Evolutionary conservation across 2,329 filamentous ascomycete genomes (phyloP).

Genomic region (Colletotrichum echinochloae): DNA sequence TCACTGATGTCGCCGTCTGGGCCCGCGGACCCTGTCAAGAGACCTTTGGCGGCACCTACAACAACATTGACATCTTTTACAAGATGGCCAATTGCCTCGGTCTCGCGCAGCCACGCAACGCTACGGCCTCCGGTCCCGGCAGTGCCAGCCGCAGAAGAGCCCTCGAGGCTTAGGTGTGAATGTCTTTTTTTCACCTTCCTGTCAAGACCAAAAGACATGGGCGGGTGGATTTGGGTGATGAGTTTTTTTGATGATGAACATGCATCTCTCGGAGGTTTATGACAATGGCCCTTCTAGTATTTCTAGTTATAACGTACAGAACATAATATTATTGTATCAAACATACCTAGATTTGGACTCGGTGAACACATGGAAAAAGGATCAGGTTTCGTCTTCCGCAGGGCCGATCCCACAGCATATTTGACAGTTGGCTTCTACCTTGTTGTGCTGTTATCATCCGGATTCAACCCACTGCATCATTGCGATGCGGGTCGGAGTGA

Average conservation of each 20-base stretch:
- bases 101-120: conserved; percentile 51
- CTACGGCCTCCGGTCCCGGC: conserved; percentile 14
- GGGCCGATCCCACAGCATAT: neutral
- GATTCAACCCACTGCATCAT: no score
- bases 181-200: neutral
- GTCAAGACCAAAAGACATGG: conserved; percentile 15
- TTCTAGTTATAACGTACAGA: neutral
- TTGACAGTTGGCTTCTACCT: neutral
- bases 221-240: conserved; percentile 13
- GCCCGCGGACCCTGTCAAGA: conserved; percentile 84
- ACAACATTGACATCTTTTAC: conserved; percentile 80
- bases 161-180: conserved; percentile 9
- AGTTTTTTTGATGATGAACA: neutral
- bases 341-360: no score
- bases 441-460: neutral
- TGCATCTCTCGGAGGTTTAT: neutral
- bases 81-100: conserved; percentile 78
- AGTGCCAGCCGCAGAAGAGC: neutral
- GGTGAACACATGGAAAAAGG: neutral
- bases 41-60: conserved; percentile 77
- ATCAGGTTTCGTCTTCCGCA: neutral
- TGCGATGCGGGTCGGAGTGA: neutral
- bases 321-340: neutral
- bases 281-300: neutral
- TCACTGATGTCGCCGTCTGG: conserved; percentile 84